Base-by-base conservation (phyloP, 768 basidiomycete genomes). In the Solioccasus polychromus region DNA sequence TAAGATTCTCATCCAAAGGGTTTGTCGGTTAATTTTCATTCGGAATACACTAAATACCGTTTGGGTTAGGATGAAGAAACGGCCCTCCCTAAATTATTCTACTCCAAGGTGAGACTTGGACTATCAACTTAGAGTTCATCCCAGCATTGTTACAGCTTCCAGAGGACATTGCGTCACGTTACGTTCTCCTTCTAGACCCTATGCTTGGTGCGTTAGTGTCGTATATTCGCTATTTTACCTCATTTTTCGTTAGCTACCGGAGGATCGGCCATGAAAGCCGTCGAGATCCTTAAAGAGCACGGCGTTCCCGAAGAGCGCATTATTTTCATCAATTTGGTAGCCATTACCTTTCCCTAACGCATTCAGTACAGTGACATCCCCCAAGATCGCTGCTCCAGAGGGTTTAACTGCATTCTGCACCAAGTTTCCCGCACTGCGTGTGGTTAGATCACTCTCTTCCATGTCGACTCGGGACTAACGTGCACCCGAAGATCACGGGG, bases 1-100 rank as follows among this genome's bases (percentile, higher is more conserved):
- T 38, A 99, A 99, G 73, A 98, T 99, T 59, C 74, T 99, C 38
- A 99, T 99, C 51, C 95, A 99, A 69, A 70, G 95, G 63, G 92
- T 92, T 51, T 78, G 60, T 20, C 14, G n/a, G 19, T 35, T 9
- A 4, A 25, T 20, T 40, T 22, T 17, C 37, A 31, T 43, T 29
- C 14, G 26, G 15, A 35, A 39, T 31, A 20, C 15, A 18, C 29
- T 44, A 45, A 29, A 52, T 34, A 24, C 31, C 24, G 15, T 18
- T 39, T 15, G 20, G 45, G n/a, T 11, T 55, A 95, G 89, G 94
- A 99, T 59, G 96, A 98, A 66, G 92, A 94, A 60, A 99, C 95
- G 0, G 79, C 89, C 1, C 76, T 84, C 45, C 88, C 96, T 0
- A 97, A 98, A 68, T 74, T 99, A 17, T 99, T 95, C 68, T 92